A percentile compares a stretch with the other conserved stretches of the same genome.
Evolutionary conservation across 805 yeast genomes (phyloP).

Genomic region (Metschnikowia lachancei): DNA sequence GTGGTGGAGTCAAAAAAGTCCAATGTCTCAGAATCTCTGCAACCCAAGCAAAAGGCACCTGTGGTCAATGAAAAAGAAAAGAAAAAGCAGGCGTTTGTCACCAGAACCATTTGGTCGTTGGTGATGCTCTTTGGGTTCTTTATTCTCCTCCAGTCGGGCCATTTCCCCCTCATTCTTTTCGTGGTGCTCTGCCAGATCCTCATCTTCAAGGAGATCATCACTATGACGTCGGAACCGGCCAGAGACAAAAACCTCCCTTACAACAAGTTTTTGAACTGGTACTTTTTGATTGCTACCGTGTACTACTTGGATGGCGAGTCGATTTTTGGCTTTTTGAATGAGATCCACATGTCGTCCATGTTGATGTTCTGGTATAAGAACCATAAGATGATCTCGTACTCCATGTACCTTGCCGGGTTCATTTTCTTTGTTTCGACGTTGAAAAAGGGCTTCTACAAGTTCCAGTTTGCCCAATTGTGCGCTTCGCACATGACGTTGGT

Average conservation of each 20-base stretch:
- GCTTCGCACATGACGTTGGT: slow-evolving; percentile 91
- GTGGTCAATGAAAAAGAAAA: slow-evolving; percentile 26
- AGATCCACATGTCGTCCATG: slow-evolving; percentile 47
- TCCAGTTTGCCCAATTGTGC: slow-evolving; percentile 92
- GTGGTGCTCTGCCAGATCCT: slow-evolving; percentile 74
- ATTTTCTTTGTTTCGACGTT: slow-evolving; percentile 86
- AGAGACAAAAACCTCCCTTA: slow-evolving; percentile 79
- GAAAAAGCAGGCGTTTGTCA: slow-evolving; percentile 79
- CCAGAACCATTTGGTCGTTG: slow-evolving; percentile 89
- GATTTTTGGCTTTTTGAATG: slow-evolving; percentile 64
- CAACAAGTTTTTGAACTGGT: slow-evolving; percentile 87
- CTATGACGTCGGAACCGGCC: slow-evolving; percentile 79
- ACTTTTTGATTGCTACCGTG: slow-evolving; percentile 80
- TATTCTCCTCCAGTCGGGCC: slow-evolving; percentile 75
- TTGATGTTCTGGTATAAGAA: slow-evolving; percentile 64
- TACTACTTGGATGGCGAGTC: slow-evolving; percentile 88
- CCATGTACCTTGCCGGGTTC: slow-evolving; percentile 82
- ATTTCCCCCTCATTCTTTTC: slow-evolving; percentile 69
- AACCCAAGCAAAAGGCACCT: not conserved
- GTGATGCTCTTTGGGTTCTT: slow-evolving; percentile 77
- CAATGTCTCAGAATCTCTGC: not conserved
- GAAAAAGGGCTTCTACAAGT: slow-evolving; percentile 82
- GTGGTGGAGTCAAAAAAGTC: not conserved
- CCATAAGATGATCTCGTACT: slow-evolving; percentile 81
- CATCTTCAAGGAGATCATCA: slow-evolving; percentile 88